Conservation (phyloP, 768 basidiomycete species). For the Kwoniella heveanensis region DNA sequence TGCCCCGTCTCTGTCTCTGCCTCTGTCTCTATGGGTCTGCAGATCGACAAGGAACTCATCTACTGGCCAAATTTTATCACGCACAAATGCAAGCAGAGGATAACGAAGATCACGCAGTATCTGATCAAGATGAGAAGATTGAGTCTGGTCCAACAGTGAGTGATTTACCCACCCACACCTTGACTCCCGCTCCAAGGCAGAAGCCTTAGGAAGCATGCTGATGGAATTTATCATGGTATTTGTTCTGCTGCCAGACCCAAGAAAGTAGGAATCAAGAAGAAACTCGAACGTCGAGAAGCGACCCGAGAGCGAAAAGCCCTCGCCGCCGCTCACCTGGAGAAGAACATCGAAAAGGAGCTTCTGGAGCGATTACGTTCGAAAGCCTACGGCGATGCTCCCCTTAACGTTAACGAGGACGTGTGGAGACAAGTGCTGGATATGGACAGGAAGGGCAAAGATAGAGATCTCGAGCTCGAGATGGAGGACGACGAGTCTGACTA, state of each 20-base stretch:
- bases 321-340: slow-evolving; percentile 90
- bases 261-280: slow-evolving; percentile 94
- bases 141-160: slow-evolving; percentile 81
- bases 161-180: slow-evolving; percentile 28
- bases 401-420: slow-evolving; percentile 96
- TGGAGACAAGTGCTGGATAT: slow-evolving; percentile 90
- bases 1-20: no score
- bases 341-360: slow-evolving; percentile 92
- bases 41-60: slow-evolving; percentile 95
- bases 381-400: slow-evolving; percentile 94
- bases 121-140: slow-evolving; percentile 96
- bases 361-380: slow-evolving; percentile 93
- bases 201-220: background rate
- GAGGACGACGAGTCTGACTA: slow-evolving; percentile 61
- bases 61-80: slow-evolving; percentile 98
- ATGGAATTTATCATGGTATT: no score
- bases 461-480: slow-evolving; percentile 60
- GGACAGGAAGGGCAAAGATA: slow-evolving; percentile 60
- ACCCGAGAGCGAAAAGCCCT: slow-evolving; percentile 94
- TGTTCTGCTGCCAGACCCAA: slow-evolving; percentile 67
- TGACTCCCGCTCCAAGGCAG: background rate
- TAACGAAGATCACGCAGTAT: slow-evolving; percentile 99
- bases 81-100: slow-evolving; percentile 98
- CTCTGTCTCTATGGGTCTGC: no score
- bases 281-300: slow-evolving; percentile 87